A percentile compares a stretch with the other conserved stretches of the same genome.
phyloP scores from a whole-genome alignment of 1,284 basidiomycete genomes.

The Inonotus hispidus region DNA sequence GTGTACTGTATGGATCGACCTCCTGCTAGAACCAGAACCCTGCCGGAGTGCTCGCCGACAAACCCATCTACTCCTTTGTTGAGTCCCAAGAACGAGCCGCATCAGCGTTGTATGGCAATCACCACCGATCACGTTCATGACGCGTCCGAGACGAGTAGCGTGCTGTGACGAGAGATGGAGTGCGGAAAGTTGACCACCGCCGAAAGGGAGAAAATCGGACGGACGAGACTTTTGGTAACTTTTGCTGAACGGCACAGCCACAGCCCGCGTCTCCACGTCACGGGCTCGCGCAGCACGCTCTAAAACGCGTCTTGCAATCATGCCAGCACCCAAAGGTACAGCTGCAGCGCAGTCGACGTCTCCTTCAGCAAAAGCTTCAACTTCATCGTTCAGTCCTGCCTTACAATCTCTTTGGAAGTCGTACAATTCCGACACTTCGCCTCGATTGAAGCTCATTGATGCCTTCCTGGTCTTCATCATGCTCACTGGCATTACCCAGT shows the following conservation, averaged over 20 bases:
- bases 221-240: background rate
- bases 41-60: background rate
- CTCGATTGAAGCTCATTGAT: slow-evolving; percentile 91
- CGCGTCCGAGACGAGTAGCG: slow-evolving; percentile 24
- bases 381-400: slow-evolving; percentile 33
- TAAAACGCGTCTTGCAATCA: slow-evolving; percentile 13
- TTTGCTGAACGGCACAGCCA: slow-evolving; percentile 17
- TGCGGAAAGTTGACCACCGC: background rate
- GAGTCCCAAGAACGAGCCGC: background rate
- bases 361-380: slow-evolving; percentile 29
- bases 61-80: slow-evolving; percentile 3
- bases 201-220: background rate
- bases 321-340: slow-evolving; percentile 29
- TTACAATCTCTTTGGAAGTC: slow-evolving; percentile 67
- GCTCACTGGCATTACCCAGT: slow-evolving; percentile 86
- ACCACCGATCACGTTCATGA: slow-evolving; percentile 13
- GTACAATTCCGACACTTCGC: slow-evolving; percentile 73
- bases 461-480: slow-evolving; percentile 90
- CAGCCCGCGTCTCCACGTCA: slow-evolving; percentile 13
- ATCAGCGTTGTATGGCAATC: slow-evolving; percentile 23
- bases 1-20: slow-evolving; percentile 48
- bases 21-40: slow-evolving; percentile 17
- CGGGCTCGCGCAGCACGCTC: background rate
- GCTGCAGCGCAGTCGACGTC: slow-evolving; percentile 34
- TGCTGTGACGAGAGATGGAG: background rate